Conservation (phyloP, 805 yeast genomes). For the Maudiozyma barnettii region DNA sequence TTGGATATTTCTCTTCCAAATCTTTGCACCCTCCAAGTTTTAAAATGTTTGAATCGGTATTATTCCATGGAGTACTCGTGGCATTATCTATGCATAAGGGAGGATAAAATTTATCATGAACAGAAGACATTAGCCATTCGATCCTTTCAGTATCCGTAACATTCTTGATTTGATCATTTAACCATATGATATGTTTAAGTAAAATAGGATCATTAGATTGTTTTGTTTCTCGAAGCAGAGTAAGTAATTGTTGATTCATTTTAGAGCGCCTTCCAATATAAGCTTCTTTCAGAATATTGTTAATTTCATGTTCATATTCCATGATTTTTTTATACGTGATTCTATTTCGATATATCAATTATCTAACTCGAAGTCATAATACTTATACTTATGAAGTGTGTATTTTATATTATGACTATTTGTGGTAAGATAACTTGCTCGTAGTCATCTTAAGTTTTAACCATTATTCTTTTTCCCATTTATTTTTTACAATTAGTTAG, state of each 20-base stretch:
- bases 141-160: conserved; percentile 8
- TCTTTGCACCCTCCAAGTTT: background rate
- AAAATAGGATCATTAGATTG: conserved; percentile 9
- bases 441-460: no score
- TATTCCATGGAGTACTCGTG: conserved; percentile 17
- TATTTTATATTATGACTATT: no score
- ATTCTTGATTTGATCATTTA: conserved; percentile 8
- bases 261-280: background rate
- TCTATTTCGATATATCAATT: no score
- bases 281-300: conserved; percentile 4
- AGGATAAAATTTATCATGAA: conserved; percentile 16
- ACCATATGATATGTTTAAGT: conserved; percentile 7
- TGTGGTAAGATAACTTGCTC: no score
- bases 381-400: no score
- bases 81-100: conserved; percentile 17
- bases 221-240: conserved; percentile 2
- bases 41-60: background rate
- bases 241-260: background rate
- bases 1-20: conserved; percentile 7
- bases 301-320: conserved; percentile 1
- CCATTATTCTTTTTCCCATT: background rate
- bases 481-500: background rate
- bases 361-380: no score
- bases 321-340: background rate
- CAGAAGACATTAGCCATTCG: conserved; percentile 21